Evolutionary conservation across 305 asterid species (phyloP).

Genomic region (Rubia occidens): DNA sequence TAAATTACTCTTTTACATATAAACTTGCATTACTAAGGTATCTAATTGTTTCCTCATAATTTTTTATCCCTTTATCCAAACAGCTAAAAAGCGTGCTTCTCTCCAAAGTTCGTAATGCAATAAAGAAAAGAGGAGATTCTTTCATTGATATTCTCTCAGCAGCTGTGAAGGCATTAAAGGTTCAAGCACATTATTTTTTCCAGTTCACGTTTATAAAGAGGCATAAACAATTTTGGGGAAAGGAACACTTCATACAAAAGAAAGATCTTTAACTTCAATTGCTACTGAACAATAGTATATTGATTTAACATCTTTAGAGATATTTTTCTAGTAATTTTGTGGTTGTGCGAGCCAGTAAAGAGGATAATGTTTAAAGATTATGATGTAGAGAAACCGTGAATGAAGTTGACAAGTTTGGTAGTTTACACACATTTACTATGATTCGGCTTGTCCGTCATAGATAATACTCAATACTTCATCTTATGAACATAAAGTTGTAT

Average conservation of each 20-base stretch:
- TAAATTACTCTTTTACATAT: slow-evolving; percentile 18
- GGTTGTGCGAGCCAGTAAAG: background rate
- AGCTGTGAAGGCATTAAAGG: slow-evolving; percentile 45
- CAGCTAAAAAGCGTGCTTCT: slow-evolving; percentile 40
- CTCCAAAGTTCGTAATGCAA: slow-evolving; percentile 36
- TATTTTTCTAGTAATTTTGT: background rate
- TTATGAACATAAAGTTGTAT: background rate
- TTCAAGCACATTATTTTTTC: slow-evolving; percentile 18
- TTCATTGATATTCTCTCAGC: slow-evolving; percentile 40
- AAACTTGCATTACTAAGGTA: slow-evolving; percentile 20
- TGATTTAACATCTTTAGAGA: background rate
- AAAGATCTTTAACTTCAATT: background rate
- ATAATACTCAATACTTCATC: background rate
- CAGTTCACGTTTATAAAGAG: background rate
- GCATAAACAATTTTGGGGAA: background rate
- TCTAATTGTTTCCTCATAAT: slow-evolving; percentile 10
- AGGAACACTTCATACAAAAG: background rate
- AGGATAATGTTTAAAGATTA: background rate
- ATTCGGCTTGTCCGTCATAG: background rate
- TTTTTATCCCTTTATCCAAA: slow-evolving; percentile 21
- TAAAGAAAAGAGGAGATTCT: slow-evolving; percentile 57
- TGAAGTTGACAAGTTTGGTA: background rate
- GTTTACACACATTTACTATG: background rate
- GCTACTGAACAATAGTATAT: background rate
- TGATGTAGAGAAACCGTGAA: background rate